phyloP scores from a whole-genome alignment of 31 red algal species.

The Endocladia muricata region DNA sequence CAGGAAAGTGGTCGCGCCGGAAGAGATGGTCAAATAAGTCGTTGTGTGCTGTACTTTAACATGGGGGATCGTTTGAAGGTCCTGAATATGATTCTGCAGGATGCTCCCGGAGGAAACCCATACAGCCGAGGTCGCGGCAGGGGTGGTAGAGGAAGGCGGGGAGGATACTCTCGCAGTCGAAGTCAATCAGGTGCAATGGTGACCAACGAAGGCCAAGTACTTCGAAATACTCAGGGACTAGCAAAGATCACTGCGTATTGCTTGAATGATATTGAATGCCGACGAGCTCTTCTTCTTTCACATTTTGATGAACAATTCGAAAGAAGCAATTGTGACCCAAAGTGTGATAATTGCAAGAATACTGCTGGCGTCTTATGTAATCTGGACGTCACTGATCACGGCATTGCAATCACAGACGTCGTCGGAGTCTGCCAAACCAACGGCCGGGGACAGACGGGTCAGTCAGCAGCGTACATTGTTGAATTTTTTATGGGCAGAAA shows the following conservation, averaged over 20 bases:
- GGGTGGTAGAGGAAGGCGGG: slow-evolving; percentile 29
- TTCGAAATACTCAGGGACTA: slow-evolving; percentile 77
- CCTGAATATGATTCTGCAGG: slow-evolving; percentile 70
- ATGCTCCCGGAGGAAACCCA: slow-evolving; percentile 66
- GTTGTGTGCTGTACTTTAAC: slow-evolving; percentile 73
- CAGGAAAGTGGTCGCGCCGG: slow-evolving; percentile 98
- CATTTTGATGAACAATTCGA: slow-evolving; percentile 94
- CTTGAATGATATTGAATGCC: slow-evolving; percentile 87
- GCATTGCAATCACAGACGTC: slow-evolving; percentile 51
- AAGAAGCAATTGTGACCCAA: slow-evolving; percentile 50
- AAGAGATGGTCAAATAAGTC: slow-evolving; percentile 74
- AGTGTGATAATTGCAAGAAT: slow-evolving; percentile 91
- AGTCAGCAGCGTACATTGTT: slow-evolving; percentile 72
- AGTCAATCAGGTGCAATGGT: slow-evolving; percentile 17
- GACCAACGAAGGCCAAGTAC: slow-evolving; percentile 71
- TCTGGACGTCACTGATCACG: slow-evolving; percentile 79
- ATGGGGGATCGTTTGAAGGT: slow-evolving; percentile 51
- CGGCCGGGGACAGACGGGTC: slow-evolving; percentile 27
- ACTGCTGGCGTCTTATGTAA: slow-evolving; percentile 39
- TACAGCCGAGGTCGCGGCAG: slow-evolving; percentile 34
- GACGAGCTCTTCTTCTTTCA: slow-evolving; percentile 63
- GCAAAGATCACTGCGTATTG: slow-evolving; percentile 90
- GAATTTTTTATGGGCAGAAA: slow-evolving; percentile 75
- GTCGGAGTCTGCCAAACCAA: slow-evolving; percentile 12
- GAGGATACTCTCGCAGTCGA: background rate